Conservation (phyloP, 2,329 filamentous ascomycete species). For the Fonsecaea erecta region DNA sequence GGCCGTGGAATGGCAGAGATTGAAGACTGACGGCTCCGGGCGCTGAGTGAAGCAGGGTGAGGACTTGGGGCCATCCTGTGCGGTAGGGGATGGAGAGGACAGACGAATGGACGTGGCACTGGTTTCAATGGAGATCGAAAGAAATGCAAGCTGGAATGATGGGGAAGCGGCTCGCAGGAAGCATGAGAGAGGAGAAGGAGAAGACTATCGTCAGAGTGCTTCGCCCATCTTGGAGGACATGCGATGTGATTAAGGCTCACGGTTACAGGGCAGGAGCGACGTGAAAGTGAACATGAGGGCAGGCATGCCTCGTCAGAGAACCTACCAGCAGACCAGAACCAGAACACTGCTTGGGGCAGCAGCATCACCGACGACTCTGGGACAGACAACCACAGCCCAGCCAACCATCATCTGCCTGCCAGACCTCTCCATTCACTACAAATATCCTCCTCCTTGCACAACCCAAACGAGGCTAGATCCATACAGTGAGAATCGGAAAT, state of each 20-base stretch:
- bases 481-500: not conserved
- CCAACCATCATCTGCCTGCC: not conserved
- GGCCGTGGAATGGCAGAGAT: slow-evolving; percentile 28
- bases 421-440: not conserved
- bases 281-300: not conserved
- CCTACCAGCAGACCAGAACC: not conserved
- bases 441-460: slow-evolving; percentile 14
- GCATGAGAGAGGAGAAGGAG: slow-evolving; percentile 9
- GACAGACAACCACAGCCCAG: not conserved
- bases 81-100: slow-evolving; percentile 7
- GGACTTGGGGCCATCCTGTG: not conserved
- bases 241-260: not conserved
- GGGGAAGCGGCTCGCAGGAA: slow-evolving; percentile 9
- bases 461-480: not conserved
- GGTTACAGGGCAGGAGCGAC: not conserved
- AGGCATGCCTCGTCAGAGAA: not conserved
- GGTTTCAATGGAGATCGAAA: slow-evolving; percentile 4
- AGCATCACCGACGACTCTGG: not conserved
- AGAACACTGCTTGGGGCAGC: not conserved
- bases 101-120: not conserved
- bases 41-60: slow-evolving; percentile 21
- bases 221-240: not conserved
- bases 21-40: slow-evolving; percentile 22
- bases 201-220: not conserved
- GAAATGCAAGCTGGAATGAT: slow-evolving; percentile 14